Conservation (phyloP, 1,139 yeast species). For the Yamadazyma blattariae region DNA sequence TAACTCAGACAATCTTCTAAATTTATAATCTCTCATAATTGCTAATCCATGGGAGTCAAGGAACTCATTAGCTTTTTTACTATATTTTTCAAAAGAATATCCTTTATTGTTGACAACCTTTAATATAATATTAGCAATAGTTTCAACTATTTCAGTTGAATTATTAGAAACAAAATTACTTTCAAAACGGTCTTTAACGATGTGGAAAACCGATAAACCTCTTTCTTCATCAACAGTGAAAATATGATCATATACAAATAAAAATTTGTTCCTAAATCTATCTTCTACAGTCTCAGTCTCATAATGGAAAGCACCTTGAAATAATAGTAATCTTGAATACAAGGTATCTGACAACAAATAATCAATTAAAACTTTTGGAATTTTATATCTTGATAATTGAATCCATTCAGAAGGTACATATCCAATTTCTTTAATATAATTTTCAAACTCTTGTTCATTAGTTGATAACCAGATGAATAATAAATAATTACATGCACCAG, state of each 20-base stretch:
- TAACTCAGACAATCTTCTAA: slow-evolving; percentile 13
- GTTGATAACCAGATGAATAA: slow-evolving; percentile 54
- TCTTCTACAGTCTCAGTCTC: slow-evolving; percentile 42
- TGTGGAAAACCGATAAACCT: slow-evolving; percentile 46
- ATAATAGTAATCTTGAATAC: slow-evolving; percentile 44
- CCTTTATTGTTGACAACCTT: slow-evolving; percentile 19
- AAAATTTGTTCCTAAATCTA: slow-evolving; percentile 49
- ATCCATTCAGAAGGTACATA: slow-evolving; percentile 24
- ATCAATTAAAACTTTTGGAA: slow-evolving; percentile 51
- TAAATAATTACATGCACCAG: slow-evolving; percentile 38
- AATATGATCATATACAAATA: slow-evolving; percentile 46
- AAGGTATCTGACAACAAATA: slow-evolving; percentile 43
- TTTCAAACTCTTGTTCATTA: slow-evolving; percentile 46
- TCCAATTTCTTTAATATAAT: slow-evolving; percentile 45
- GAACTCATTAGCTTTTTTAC: slow-evolving; percentile 14
- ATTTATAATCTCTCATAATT: slow-evolving; percentile 16
- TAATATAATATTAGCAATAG: slow-evolving; percentile 27
- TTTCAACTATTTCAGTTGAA: slow-evolving; percentile 26
- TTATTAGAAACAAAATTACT: slow-evolving; percentile 29
- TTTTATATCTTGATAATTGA: slow-evolving; percentile 29
- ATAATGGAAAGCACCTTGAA: slow-evolving; percentile 50
- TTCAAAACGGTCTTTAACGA: slow-evolving; percentile 40
- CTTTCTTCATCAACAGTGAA: slow-evolving; percentile 32
- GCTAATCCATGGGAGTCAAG: slow-evolving; percentile 14
- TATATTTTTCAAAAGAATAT: slow-evolving; percentile 19